Base-by-base conservation (phyloP, 148 eudicot genomes). In the Vaccinium vitisidaea region DNA sequence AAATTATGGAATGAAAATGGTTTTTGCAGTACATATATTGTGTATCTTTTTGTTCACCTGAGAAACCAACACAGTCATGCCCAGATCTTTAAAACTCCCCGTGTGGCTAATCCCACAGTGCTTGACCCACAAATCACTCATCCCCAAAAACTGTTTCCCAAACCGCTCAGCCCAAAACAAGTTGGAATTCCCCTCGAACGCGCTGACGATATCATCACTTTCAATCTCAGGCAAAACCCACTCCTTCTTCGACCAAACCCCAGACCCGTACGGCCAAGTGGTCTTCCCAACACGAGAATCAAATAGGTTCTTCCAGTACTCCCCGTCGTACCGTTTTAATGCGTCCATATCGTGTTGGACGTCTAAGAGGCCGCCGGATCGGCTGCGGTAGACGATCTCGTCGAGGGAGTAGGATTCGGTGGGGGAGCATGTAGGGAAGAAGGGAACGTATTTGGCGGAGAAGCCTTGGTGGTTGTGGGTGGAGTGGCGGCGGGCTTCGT, bases 21-120 rank as follows among this genome's bases (percentile, higher is more conserved):
- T 36, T 36, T 36, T 36, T 36, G 39, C 39, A 36, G 39, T 36
- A 36, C 39, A 36, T 36, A 36, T 36, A 36, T 36, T 36, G 39
- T 36, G 39, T 36, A 43, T 43, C 6, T 43, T 43, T 43, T 43
- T 43, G 46, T 43, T 43, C 46, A 65, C 71, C 71, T 96, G 98
- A 75, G 97, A 93, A 14, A 96, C 98, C 69, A 96, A 88, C 30
- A 93, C 98, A 48, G 98, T 96, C 98, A 96, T 96, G 10, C 98
- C 98, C 56, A 96, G 70, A 83, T 94, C 98, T 85, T 95, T 95
- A 75, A 95, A 95, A 65, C 94, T 91, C 14, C 98, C 98, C 0
- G 98, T 93, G 77, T 94, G 98, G n/a, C 95, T 93, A 86, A 94
- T 96, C 19, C 98, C 98, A 69, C 98, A 94, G 50, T 96, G 99